Evolutionary conservation across 1,284 basidiomycete genomes (phyloP).

Genomic region (Papiliotrema nemorosa): DNA sequence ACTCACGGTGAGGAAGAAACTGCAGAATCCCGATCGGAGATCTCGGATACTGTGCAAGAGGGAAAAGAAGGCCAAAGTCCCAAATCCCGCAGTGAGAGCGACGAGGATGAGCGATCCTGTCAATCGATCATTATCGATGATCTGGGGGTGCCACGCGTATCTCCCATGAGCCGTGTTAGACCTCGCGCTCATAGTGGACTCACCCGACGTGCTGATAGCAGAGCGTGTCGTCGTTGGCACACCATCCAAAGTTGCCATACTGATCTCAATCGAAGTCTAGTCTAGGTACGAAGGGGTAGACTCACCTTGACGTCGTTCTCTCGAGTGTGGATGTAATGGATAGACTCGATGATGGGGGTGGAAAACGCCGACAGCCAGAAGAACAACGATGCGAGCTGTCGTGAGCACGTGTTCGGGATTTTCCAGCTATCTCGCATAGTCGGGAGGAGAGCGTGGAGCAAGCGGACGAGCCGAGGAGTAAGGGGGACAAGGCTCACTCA

Average conservation of each 20-base stretch:
- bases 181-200: conserved; percentile 5
- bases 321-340: conserved; percentile 32
- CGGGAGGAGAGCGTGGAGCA: neutral
- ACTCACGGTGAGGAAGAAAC: conserved; percentile 34
- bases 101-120: conserved; percentile 38
- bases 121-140: conserved; percentile 18
- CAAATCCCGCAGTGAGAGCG: conserved; percentile 36
- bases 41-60: conserved; percentile 21
- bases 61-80: conserved; percentile 26
- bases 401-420: neutral
- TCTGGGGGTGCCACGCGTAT: conserved; percentile 26
- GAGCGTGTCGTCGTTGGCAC: conserved; percentile 5
- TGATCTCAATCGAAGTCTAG: conserved; percentile 1
- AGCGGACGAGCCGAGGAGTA: neutral
- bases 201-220: conserved; percentile 27
- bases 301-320: conserved; percentile 22
- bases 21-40: conserved; percentile 17
- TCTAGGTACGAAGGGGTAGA: neutral
- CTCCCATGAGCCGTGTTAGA: conserved; percentile 6
- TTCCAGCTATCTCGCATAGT: neutral
- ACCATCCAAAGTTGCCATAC: conserved; percentile 35
- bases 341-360: conserved; percentile 29
- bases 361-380: conserved; percentile 40
- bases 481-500: conserved; percentile 12
- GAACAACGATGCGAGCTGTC: conserved; percentile 30